Evolutionary conservation across 1,284 basidiomycete genomes (phyloP), one percentile per base, ranked within the genome.

Genomic region (Neonothopanus nambi): DNA sequence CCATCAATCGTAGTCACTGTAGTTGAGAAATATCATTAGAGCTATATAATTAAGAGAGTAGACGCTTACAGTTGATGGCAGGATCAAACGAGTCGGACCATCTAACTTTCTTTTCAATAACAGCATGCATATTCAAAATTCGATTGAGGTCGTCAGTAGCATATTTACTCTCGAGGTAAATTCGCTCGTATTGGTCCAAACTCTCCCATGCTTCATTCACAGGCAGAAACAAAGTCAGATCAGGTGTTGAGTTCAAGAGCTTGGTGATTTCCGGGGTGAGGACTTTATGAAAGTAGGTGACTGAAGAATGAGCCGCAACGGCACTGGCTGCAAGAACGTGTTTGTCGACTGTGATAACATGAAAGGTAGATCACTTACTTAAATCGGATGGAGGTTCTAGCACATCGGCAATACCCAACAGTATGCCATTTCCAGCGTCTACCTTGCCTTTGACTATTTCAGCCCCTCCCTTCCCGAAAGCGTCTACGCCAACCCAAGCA

Each of bases 201-300:
- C 63, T 70, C 42, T 79, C 74, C 83, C 86, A 98, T 9, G 97
- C 95, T 21, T 80, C 72, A 64, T 97, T 83, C 13, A 88, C 77
- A 0, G 97, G 96, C 2, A 97, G 79, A 68, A 99, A 99, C 35
- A 99, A 63, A 0, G 96, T 98, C 30, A 97, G 72, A 63, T 90
- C 86, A 0, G 91, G 73, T 0, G 81, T 84, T 45, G 71, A 71
- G 54, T 84, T 84, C 36, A 93, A 74, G 33, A 79, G 70, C 15
- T 69, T 63, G 38, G 72, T 63, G 38, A 87, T 77, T 42, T 80
- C 77, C 1, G 80, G 68, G 3, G 84, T 89, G 52, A 89, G 68
- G 51, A 91, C 81, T 54, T 77, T 80, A 56, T 80, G 69, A 57
- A 93, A 85, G 69, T 91, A 93, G 13, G 85, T 83, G 24, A 92